A percentile compares a stretch with the other conserved stretches of the same genome.
Conservation (phyloP, 106 monocot genomes). For the Phalaenopsis aphrodite region DNA sequence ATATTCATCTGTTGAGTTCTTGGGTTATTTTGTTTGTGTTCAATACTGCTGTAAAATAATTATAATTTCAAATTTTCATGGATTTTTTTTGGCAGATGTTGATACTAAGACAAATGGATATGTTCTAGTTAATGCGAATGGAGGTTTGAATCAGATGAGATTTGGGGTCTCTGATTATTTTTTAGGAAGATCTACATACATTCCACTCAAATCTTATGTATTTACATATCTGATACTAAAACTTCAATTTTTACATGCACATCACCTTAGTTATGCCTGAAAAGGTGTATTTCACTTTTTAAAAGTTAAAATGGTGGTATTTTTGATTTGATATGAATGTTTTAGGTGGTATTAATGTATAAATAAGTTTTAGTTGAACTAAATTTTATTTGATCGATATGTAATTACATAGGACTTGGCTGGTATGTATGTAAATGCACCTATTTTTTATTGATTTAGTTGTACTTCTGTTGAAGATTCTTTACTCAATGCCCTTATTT, state of each 20-base stretch:
- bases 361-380: no score
- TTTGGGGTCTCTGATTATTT: slow-evolving; percentile 69
- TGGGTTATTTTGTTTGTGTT: background rate
- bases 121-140: slow-evolving; percentile 92
- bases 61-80: background rate
- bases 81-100: slow-evolving; percentile 32
- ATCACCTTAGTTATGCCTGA: no score
- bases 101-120: slow-evolving; percentile 80
- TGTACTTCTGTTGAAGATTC: background rate
- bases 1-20: background rate
- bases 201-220: no score
- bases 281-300: no score
- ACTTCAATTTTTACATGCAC: no score
- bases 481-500: background rate
- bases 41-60: background rate
- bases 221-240: no score
- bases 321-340: no score
- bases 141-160: slow-evolving; percentile 99
- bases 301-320: no score
- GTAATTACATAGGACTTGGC: no score
- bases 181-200: background rate
- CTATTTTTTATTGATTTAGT: slow-evolving; percentile 8
- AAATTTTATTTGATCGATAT: no score
- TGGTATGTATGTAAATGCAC: no score
- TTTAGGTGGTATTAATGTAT: no score